Conservation (phyloP, 192 early-diverging fungal species). For the Gryganskiella cystojenkinii region DNA sequence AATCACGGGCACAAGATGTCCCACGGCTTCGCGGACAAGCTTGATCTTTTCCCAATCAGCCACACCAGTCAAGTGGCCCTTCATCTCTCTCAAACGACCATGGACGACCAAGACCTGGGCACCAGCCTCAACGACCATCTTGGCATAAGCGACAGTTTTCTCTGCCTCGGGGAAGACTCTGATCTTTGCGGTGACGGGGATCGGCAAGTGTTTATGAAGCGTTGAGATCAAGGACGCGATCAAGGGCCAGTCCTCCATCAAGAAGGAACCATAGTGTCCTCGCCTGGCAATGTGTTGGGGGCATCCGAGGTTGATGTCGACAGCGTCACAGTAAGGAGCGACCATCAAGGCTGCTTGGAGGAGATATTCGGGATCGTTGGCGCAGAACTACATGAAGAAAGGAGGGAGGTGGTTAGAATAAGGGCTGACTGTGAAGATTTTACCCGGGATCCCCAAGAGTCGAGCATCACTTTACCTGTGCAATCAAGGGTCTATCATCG, state of each 20-base stretch:
- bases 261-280: conserved; percentile 92
- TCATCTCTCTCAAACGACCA: conserved; percentile 95
- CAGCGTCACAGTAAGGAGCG: conserved; percentile 87
- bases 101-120: conserved; percentile 94
- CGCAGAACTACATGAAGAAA: conserved; percentile 83
- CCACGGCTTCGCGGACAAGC: conserved; percentile 82
- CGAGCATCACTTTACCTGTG: conserved; percentile 72
- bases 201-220: conserved; percentile 80
- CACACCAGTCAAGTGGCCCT: conserved; percentile 95
- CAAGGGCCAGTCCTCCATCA: conserved; percentile 95
- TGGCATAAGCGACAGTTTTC: conserved; percentile 93
- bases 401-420: neutral
- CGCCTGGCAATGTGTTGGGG: conserved; percentile 94
- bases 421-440: too few relatives aligned
- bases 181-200: conserved; percentile 98
- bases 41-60: conserved; percentile 97
- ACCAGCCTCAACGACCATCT: conserved; percentile 94
- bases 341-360: conserved; percentile 86
- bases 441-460: too few relatives aligned
- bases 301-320: conserved; percentile 97
- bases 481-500: conserved; percentile 85
- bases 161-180: conserved; percentile 89
- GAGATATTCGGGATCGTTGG: conserved; percentile 90
- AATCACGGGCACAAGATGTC: conserved; percentile 82
- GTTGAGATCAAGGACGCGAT: conserved; percentile 63